phyloP scores from a whole-genome alignment of 768 basidiomycete species.

The Nidularia pulvinata region DNA sequence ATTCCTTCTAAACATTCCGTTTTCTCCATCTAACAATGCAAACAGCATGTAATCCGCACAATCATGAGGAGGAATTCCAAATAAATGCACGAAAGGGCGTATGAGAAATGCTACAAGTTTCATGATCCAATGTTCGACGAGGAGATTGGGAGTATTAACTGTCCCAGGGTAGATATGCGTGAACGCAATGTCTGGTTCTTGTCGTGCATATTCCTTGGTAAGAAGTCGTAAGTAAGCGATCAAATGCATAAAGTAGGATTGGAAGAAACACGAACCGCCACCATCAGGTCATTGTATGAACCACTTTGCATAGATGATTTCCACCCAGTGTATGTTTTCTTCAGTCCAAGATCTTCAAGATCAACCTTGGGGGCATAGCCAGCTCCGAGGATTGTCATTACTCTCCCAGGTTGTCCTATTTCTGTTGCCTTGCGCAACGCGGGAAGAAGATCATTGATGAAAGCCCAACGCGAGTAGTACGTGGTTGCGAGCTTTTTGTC shows the following conservation, averaged over 20 bases:
- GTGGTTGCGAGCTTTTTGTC: no score
- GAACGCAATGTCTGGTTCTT: constrained; percentile 34
- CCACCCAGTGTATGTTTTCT: constrained; percentile 24
- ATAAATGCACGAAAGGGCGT: no score
- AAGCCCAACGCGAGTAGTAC: constrained; percentile 34
- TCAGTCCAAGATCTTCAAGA: constrained; percentile 32
- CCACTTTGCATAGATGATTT: constrained; percentile 17
- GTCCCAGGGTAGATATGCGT: constrained; percentile 36
- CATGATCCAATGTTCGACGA: no score
- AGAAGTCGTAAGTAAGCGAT: background rate
- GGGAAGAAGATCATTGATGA: constrained; percentile 31
- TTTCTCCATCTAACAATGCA: no score
- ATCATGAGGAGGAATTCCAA: no score
- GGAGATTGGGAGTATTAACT: constrained; percentile 18
- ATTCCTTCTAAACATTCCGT: no score
- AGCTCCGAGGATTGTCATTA: constrained; percentile 26
- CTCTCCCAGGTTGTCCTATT: constrained; percentile 31
- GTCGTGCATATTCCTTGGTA: constrained; percentile 27
- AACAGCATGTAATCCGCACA: no score
- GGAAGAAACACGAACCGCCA: constrained; percentile 18
- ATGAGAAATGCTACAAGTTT: no score
- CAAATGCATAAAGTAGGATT: background rate
- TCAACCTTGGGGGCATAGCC: constrained; percentile 16
- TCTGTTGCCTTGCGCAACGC: constrained; percentile 26
- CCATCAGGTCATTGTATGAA: constrained; percentile 35